These are phyloP conservation scores for Furcasterigmium furcatum DNA, from an alignment of 2,329 filamentous ascomycete genomes.

Conservation along the genomic window DNA sequence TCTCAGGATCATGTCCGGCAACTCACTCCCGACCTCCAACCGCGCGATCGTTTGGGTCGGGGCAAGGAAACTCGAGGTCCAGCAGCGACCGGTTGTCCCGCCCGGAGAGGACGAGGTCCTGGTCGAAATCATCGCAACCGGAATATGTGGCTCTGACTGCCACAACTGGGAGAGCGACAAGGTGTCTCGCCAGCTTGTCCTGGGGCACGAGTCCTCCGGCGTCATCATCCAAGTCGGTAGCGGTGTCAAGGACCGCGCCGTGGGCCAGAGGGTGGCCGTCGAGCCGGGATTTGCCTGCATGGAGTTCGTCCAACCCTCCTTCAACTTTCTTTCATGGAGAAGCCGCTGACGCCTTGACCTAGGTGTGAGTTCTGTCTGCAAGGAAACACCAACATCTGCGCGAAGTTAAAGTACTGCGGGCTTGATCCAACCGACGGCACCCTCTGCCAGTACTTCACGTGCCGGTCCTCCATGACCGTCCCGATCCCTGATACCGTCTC, in stretches of 20 bases:
- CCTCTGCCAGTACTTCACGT: conserved; percentile 58
- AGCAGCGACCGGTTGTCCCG: conserved; percentile 35
- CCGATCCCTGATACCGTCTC: conserved; percentile 58
- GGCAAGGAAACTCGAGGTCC: conserved; percentile 34
- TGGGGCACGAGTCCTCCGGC: conserved; percentile 64
- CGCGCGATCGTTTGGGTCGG: conserved; percentile 18
- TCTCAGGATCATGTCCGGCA: background rate
- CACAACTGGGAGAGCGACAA: conserved; percentile 19
- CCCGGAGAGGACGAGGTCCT: conserved; percentile 8
- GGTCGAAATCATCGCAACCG: conserved; percentile 14
- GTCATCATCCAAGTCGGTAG: conserved; percentile 52
- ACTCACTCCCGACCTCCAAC: conserved; percentile 12
- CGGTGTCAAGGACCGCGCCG: conserved; percentile 34
- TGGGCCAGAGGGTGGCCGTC: conserved; percentile 50
- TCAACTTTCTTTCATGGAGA: background rate
- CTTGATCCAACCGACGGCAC: conserved; percentile 67
- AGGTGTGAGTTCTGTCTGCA: conserved; percentile 22
- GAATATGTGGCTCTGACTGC: conserved; percentile 15
- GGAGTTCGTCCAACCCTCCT: conserved; percentile 8
- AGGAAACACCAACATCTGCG: conserved; percentile 64
- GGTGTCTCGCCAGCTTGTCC: conserved; percentile 14
- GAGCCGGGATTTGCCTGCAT: conserved; percentile 62
- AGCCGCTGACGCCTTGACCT: background rate
- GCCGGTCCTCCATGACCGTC: conserved; percentile 55
- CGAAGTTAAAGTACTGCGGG: conserved; percentile 63